Evolutionary conservation across 1,139 yeast genomes (phyloP), one percentile per base, ranked within the genome.

Genomic region (Debaryomyces sp.): DNA sequence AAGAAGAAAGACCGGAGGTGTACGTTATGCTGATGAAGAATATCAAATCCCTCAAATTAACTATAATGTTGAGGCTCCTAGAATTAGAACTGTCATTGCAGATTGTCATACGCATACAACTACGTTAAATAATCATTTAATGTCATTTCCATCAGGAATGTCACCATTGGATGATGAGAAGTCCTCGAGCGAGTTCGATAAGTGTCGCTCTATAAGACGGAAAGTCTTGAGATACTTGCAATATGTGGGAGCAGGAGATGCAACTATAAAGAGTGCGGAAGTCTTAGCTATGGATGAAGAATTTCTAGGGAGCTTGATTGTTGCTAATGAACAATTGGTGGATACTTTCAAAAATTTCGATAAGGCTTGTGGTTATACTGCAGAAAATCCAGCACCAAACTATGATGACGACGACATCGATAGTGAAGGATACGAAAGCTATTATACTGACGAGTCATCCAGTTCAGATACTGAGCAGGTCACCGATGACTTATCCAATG

Each of bases 291-390:
- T 74, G 67, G 80, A 84, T 49, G 97, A 91, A 55, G 96, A 89
- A 61, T 87, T 85, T 55, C 71, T 94, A 57, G 98, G 97, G 7
- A 80, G 92, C 45, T 76, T 94, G 56, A 82, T 94, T 51, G 87
- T 82, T 54, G 96, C 97, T 43, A 94, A 94, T 63, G 99, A 94
- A 60, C 92, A 87, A 61, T 77, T 94, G 54, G 96, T 94, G 9
- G 73, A 73, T 5, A 85, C 91, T 0, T 77, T 94, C 60, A 82
- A 85, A 58, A 69, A 75, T 51, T 91, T 84, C 63, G 96, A 92
- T 54, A 48, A 55, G 2, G 63, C 68, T 48, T 67, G 77, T 37
- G 80, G 81, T 2, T 70, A 70, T 49, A 59, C 70, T 2, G 67
- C 54, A 2, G 68, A 60, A 3, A 70, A 68, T 43, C 75, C 77